Conservation (phyloP, 768 basidiomycete genomes). For the Omphalotus guepiniiformis region DNA sequence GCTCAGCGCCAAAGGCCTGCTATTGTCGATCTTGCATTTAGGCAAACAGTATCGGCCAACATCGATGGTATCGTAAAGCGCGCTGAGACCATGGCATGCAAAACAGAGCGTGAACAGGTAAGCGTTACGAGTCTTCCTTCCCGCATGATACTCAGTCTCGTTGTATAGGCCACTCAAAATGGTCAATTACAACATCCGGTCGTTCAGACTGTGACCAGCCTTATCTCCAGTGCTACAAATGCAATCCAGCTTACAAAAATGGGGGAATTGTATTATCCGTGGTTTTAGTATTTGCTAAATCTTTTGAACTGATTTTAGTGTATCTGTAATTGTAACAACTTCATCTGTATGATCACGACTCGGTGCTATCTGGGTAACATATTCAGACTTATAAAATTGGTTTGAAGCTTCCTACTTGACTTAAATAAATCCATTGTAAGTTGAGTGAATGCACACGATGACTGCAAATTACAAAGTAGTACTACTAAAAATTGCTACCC, state of each 20-base stretch:
- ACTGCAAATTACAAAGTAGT: too few relatives aligned
- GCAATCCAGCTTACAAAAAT: constrained; percentile 81
- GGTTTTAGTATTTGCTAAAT: constrained; percentile 54
- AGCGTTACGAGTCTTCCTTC: constrained; percentile 9
- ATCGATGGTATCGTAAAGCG: constrained; percentile 72
- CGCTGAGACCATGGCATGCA: constrained; percentile 82
- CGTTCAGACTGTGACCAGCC: constrained; percentile 76
- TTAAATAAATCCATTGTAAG: too few relatives aligned
- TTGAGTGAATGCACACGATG: too few relatives aligned
- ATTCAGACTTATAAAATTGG: too few relatives aligned
- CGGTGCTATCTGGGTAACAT: neutral
- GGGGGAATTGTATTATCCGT: constrained; percentile 81
- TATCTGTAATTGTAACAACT: constrained; percentile 9
- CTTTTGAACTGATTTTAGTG: neutral
- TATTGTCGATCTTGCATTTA: constrained; percentile 55
- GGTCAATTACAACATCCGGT: constrained; percentile 57
- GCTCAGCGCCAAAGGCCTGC: constrained; percentile 52
- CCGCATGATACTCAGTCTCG: neutral
- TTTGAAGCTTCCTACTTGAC: too few relatives aligned
- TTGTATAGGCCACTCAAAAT: constrained; percentile 19
- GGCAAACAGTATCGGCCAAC: constrained; percentile 48
- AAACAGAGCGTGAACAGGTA: constrained; percentile 81
- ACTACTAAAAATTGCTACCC: too few relatives aligned
- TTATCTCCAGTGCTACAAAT: constrained; percentile 85
- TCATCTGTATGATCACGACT: neutral